Percentiles rank a stretch among this genome's conserved stretches.
These are phyloP conservation scores for Neurospora intermedia DNA, from an alignment of 495 filamentous ascomycete genomes.

Conservation along the genomic window DNA sequence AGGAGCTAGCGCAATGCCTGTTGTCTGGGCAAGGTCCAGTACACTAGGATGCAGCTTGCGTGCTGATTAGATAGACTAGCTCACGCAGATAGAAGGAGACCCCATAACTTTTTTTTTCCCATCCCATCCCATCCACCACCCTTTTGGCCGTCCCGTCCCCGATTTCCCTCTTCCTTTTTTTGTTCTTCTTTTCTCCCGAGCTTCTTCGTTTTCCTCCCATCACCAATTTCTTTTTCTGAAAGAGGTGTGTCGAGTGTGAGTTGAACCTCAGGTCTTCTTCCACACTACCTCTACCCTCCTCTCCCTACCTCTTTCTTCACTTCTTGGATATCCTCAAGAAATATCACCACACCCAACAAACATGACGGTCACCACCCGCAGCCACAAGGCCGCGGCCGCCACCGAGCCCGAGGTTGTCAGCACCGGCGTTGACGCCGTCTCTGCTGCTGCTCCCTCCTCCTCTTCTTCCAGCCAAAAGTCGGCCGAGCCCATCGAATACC, in stretches of 20 bases:
- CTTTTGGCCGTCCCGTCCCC: neutral
- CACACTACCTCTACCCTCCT: neutral
- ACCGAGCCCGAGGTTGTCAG: neutral
- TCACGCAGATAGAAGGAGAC: neutral
- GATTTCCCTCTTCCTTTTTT: neutral
- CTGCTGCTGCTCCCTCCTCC: neutral
- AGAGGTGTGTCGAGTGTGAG: neutral
- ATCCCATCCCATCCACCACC: neutral
- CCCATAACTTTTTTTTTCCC: neutral
- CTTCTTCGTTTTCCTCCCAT: neutral
- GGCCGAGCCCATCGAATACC: slow-evolving; percentile 54
- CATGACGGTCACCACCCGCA: neutral
- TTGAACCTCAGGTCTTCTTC: neutral
- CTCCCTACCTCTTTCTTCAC: neutral
- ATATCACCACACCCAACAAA: neutral
- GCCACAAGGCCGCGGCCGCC: neutral
- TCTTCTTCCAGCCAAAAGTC: slow-evolving; percentile 20
- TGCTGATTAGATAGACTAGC: neutral
- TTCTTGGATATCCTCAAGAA: neutral
- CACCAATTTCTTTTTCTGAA: neutral
- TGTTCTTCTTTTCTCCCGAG: neutral
- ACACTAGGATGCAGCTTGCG: neutral
- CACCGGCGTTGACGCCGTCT: neutral
- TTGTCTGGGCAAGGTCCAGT: neutral
- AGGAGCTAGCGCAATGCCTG: neutral